Base-by-base conservation (phyloP, 805 yeast species). In the Candida pseudofarinosa region DNA sequence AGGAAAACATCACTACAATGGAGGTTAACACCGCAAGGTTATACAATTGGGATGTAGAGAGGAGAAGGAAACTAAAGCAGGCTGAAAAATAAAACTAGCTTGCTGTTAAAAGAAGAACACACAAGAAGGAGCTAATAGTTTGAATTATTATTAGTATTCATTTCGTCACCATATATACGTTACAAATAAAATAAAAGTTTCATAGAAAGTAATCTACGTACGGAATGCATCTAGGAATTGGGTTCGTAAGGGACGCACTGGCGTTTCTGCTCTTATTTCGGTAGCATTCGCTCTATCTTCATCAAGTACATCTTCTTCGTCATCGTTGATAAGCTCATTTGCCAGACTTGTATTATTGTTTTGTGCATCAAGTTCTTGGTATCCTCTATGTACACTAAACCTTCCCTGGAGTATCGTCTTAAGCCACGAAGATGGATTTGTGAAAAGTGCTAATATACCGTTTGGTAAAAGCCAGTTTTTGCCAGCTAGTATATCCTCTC, bases 11-110 rank as follows among this genome's bases (percentile, higher is more conserved):
- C 48, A 93, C 99, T 13, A 91, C 97, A 3, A 88, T 93, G 90
- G 98, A 93, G 63, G 99, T 93, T 40, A 93, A 93, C 59, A 88
- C 96, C 14, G 97, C 99, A 1, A 77, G 99, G 50, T 74, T 86
- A 59, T 87, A 86, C 59, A 87, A 87, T 55, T 86, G 91, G 90
- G 95, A 85, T 58, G 91, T 87, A 7, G 86, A 83, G 56, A 76
- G 87, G 64, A 78, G 90, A 62, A 83, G 69, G 63, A 67, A 53
- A 56, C 66, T 39, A 71, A 73, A 41, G 49, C 65, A 63, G 39
- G 66, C 67, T 8, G 65, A 71, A 19, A 67, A 66, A 51, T 65
- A 60, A 35, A 52, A 71, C 16, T 32, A 13, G 30, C 19, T 15
- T 18, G 10, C 28, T 23, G 10, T 7, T 23, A 10, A 23, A 7